phyloP scores from a whole-genome alignment of 2,329 filamentous ascomycete species.

The Beauveria varroae region DNA sequence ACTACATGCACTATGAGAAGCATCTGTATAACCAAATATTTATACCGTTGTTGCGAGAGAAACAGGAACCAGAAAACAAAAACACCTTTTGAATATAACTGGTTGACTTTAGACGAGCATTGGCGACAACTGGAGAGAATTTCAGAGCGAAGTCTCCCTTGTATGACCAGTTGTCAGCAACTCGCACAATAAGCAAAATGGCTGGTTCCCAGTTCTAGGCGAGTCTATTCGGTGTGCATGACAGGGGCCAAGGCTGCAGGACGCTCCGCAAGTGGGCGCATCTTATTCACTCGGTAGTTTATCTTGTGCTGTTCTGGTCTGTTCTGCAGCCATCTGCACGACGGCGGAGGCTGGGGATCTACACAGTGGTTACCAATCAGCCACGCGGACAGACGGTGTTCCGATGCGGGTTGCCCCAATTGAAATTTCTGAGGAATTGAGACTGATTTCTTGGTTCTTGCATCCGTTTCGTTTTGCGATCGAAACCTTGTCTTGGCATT shows the following conservation, averaged over 20 bases:
- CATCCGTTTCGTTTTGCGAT: background rate
- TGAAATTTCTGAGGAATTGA: background rate
- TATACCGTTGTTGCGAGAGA: slow-evolving; percentile 1
- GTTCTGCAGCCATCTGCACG: background rate
- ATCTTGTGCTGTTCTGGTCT: background rate
- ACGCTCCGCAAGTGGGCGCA: slow-evolving; percentile 1
- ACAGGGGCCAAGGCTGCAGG: background rate
- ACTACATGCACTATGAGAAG: slow-evolving; percentile 7
- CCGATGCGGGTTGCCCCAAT: background rate
- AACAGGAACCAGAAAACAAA: background rate
- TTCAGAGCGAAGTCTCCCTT: background rate
- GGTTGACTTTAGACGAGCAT: background rate
- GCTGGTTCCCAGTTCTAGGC: background rate
- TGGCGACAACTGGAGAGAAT: background rate
- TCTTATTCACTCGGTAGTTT: background rate
- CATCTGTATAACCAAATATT: slow-evolving; percentile 10
- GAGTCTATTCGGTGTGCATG: background rate
- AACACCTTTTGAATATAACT: slow-evolving; percentile 2
- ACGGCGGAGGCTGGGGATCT: slow-evolving; percentile 7
- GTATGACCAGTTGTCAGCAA: background rate
- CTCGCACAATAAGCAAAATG: no score
- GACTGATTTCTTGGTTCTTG: background rate
- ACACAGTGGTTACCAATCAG: background rate
- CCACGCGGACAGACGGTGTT: background rate
- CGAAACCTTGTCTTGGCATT: background rate